Evolutionary conservation across 768 basidiomycete genomes (phyloP), one percentile per base, ranked within the genome.

Genomic region (Favolaschia claudopus): DNA sequence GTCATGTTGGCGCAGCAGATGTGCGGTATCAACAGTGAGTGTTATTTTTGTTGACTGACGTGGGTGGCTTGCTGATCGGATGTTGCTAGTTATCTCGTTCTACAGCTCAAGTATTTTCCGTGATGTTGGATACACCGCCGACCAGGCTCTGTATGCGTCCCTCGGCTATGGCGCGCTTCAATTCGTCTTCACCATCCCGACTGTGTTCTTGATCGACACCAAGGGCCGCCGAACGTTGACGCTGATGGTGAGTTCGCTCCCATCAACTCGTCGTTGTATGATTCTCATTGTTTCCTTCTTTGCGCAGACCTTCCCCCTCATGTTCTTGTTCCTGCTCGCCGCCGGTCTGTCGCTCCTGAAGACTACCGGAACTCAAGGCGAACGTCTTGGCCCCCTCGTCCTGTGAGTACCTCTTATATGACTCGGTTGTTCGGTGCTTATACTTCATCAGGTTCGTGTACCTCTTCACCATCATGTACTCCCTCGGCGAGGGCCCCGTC

Each of bases 321-420:
- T 82, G 80, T 72, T 74, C 27, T 60, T 72, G 43, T 75, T 74
- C 61, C 69, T 80, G 17, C 73, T 80, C 31, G 71, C 72, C 22
- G 72, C 77, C 29, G 79, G 79, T 22, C 72, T 78, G 19, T 76
- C 73, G 28, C 68, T 72, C 27, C 52, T 69, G 33, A 74, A 77
- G 33, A 40, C 25, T 43, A 67, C 66, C 2, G 62, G 57, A 6
- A 9, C 27, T 8, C 9, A 8, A 7, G 55, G 13, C 7, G 45
- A n/a, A 32, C 39, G 43, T 0, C 28, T 62, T 17, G 59, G 59
- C 2, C 55, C 54, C 12, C 10, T 69, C 65, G 10, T 68, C 65
- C 53, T 60, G 72, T 25, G 71, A 67, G 6, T 34, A 60, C 77
- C 49, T 72, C 74, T 13, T 50, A 70, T 38, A 65, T 69, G 53